These are phyloP conservation scores for Colletotrichum karsti DNA, from an alignment of 2,329 filamentous ascomycete genomes.

Conservation along the genomic window DNA sequence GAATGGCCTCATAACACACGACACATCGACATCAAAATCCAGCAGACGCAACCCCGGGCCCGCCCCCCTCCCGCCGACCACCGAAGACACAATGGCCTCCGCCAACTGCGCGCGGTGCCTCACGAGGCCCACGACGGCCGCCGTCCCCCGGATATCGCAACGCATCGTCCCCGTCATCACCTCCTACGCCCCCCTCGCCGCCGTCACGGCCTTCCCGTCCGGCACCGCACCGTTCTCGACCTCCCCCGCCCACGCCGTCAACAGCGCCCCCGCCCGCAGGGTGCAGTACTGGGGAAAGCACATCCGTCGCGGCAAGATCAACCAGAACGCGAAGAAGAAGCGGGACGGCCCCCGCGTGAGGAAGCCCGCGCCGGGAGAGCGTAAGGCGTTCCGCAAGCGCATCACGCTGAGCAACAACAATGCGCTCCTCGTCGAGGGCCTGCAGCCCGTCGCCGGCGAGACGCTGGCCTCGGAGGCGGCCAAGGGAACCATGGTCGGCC, in stretches of 20 bases:
- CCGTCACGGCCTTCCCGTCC: conserved; percentile 42
- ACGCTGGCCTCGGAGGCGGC: conserved; percentile 63
- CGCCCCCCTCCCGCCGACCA: neutral
- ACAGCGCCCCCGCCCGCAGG: conserved; percentile 15
- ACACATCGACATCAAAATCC: neutral
- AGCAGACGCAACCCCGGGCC: conserved; percentile 29
- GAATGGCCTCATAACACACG: conserved; percentile 12
- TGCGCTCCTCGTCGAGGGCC: conserved; percentile 78
- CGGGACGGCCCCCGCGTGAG: conserved; percentile 52
- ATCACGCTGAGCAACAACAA: conserved; percentile 95
- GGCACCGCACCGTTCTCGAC: conserved; percentile 52
- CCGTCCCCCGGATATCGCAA: conserved; percentile 37
- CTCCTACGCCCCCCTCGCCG: conserved; percentile 29
- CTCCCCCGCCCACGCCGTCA: conserved; percentile 37
- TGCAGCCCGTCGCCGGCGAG: conserved; percentile 67
- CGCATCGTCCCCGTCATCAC: conserved; percentile 42
- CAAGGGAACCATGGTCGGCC: conserved; percentile 72
- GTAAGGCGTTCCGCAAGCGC: conserved; percentile 86
- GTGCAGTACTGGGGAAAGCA: conserved; percentile 25
- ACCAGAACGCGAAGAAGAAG: conserved; percentile 53
- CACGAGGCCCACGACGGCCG: conserved; percentile 41
- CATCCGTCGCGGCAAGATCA: conserved; percentile 31
- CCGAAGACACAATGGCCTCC: conserved; percentile 44
- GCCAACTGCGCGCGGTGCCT: conserved; percentile 52
- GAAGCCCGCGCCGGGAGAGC: conserved; percentile 78